A percentile compares a stretch with the other conserved stretches of the same genome.
Conservation (phyloP, 306 rosid genomes). For the Hylodesmum podocarpum region DNA sequence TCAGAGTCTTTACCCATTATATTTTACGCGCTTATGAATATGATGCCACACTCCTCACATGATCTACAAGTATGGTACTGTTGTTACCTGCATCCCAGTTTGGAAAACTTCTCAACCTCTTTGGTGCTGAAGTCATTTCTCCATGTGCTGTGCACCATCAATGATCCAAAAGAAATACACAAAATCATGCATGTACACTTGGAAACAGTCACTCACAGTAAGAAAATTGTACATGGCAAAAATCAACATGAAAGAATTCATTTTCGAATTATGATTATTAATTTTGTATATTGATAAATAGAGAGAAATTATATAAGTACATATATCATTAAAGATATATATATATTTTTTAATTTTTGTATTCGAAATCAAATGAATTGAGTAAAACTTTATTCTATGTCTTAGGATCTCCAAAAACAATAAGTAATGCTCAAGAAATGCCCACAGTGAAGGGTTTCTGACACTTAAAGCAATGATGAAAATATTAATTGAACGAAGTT, state of each 20-base stretch:
- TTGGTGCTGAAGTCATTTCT: background rate
- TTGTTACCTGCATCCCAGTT: background rate
- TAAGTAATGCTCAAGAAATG: background rate
- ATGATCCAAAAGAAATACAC: background rate
- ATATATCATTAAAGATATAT: too few relatives aligned
- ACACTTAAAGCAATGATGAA: background rate
- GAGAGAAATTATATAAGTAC: too few relatives aligned
- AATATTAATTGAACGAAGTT: background rate
- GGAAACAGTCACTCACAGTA: too few relatives aligned
- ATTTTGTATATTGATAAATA: too few relatives aligned
- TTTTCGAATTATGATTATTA: too few relatives aligned
- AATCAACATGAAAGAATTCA: too few relatives aligned
- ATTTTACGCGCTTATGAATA: slow-evolving; percentile 10
- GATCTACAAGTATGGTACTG: slow-evolving; percentile 22
- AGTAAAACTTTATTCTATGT: too few relatives aligned
- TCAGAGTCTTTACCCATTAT: background rate
- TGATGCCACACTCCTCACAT: background rate
- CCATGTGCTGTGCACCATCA: slow-evolving; percentile 3
- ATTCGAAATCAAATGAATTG: too few relatives aligned
- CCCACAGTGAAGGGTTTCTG: slow-evolving; percentile 2
- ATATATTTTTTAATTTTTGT: too few relatives aligned
- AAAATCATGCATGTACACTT: too few relatives aligned
- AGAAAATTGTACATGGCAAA: too few relatives aligned
- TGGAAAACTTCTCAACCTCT: background rate
- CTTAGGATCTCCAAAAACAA: too few relatives aligned